Conservation (phyloP, 805 yeast genomes). For the Yueomyces sp. region DNA sequence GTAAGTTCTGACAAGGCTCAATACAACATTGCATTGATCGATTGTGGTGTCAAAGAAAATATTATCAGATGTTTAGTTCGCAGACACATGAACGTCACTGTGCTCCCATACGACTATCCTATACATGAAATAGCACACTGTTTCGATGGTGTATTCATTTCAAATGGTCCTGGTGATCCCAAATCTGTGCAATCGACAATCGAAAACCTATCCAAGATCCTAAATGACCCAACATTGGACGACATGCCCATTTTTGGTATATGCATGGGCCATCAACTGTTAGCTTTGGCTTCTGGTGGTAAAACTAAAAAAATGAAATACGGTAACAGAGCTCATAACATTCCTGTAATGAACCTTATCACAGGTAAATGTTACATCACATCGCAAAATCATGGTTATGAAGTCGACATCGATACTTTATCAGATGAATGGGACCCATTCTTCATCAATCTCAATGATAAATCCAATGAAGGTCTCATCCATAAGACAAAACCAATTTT, state of each 20-base stretch:
- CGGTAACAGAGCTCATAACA: constrained; percentile 98
- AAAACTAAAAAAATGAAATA: constrained; percentile 84
- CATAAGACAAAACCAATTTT: constrained; percentile 80
- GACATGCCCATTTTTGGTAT: constrained; percentile 92
- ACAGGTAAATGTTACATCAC: constrained; percentile 96
- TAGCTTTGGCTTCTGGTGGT: constrained; percentile 92
- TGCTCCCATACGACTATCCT: constrained; percentile 92
- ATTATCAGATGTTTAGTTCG: constrained; percentile 85
- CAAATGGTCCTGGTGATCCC: constrained; percentile 98
- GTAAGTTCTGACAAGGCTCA: constrained; percentile 44
- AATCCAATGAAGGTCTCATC: constrained; percentile 95
- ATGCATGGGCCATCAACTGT: constrained; percentile 93
- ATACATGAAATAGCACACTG: constrained; percentile 79
- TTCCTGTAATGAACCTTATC: constrained; percentile 81
- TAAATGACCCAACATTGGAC: constrained; percentile 38
- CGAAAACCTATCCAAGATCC: constrained; percentile 53
- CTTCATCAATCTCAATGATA: constrained; percentile 87
- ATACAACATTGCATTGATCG: constrained; percentile 77
- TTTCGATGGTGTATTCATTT: constrained; percentile 89
- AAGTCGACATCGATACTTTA: constrained; percentile 75
- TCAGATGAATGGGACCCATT: constrained; percentile 69
- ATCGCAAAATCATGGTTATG: constrained; percentile 97
- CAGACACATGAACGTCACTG: constrained; percentile 93
- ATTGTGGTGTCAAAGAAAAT: constrained; percentile 98
- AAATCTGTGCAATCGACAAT: constrained; percentile 77